Conservation (phyloP, 2,329 filamentous ascomycete genomes). For the Cercospora berteroae region DNA sequence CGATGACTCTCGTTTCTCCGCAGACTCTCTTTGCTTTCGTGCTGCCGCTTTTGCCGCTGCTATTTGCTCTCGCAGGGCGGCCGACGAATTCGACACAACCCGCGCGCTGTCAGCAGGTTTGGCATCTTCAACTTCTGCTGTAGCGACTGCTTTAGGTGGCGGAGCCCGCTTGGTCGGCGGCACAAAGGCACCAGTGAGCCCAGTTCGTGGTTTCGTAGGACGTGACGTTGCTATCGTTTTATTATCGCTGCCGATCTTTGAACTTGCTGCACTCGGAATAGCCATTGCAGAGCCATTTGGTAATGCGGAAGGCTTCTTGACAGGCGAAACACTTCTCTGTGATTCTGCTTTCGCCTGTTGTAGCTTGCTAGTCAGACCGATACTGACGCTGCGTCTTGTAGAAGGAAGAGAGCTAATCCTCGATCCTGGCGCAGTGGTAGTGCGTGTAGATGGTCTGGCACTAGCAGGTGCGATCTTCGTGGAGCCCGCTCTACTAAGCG, state of each 20-base stretch:
- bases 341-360: conserved; percentile 23
- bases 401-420: conserved; percentile 30
- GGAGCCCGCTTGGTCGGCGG: conserved; percentile 12
- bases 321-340: conserved; percentile 18
- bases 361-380: conserved; percentile 26
- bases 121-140: neutral
- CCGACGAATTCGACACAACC: conserved; percentile 58
- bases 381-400: conserved; percentile 31
- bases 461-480: conserved; percentile 37
- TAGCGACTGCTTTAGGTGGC: neutral
- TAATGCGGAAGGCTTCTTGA: conserved; percentile 18
- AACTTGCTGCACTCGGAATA: neutral
- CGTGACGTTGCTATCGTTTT: conserved; percentile 39
- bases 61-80: conserved; percentile 82
- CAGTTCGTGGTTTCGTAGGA: conserved; percentile 32
- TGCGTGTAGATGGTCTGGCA: conserved; percentile 34
- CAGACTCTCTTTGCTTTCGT: conserved; percentile 37
- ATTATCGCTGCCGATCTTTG: conserved; percentile 27
- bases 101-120: conserved; percentile 19
- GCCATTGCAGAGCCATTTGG: conserved; percentile 11
- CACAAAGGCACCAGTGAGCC: conserved; percentile 38
- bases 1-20: conserved; percentile 26
- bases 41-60: conserved; percentile 84
- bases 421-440: conserved; percentile 14
- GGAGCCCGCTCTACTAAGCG: conserved; percentile 33